Evolutionary conservation across 495 filamentous ascomycete species (phyloP), one percentile per base, ranked within the genome.

Genomic region (Cladorrhinum samala): DNA sequence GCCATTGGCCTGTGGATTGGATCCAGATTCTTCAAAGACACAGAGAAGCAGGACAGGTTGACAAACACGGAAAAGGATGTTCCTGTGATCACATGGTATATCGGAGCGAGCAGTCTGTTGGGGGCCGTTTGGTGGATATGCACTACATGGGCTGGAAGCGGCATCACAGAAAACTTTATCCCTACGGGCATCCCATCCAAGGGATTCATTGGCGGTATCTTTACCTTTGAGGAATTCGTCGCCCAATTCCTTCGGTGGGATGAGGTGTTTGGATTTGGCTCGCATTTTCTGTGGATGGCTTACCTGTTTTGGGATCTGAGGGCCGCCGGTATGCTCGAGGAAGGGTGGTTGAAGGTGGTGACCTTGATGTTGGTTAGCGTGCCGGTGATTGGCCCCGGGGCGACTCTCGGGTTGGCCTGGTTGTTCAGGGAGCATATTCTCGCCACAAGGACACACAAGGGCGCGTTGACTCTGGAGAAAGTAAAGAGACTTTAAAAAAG

Each of bases 341-440:
- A 55, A 55, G 52, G 55, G 4, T 62, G 59, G 55, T 23, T 39
- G 5, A 46, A 11, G 36, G 53, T 54, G 0, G 11, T 56, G 19
- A 30, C 16, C 8, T 1, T 47, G 23, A 55, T 53, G 5, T 18
- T 43, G 20, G 38, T 47, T 20, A 27, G 51, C 9, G 7, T 58
- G 33, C 11, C 52, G 43, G 25, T 41, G 11, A 21, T 56, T 16
- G 59, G 59, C 30, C 59, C 59, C 0, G 55, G 55, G n/a, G 55
- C 55, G 2, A 49, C 55, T 19, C 3, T 53, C 1, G 59, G 59
- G 2, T 5, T 53, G 27, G 59, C 55, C 0, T 62, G 56, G 52
- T 43, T 62, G 55, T 58, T 38, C n/a, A 40, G 59, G 45, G 59
- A 62, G 43, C 43, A 57, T 47, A 39, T 62, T 9, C 19, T 62